Evolutionary conservation across 352 stramenopile species (phyloP).

Genomic region (Pythium aristosporum): DNA sequence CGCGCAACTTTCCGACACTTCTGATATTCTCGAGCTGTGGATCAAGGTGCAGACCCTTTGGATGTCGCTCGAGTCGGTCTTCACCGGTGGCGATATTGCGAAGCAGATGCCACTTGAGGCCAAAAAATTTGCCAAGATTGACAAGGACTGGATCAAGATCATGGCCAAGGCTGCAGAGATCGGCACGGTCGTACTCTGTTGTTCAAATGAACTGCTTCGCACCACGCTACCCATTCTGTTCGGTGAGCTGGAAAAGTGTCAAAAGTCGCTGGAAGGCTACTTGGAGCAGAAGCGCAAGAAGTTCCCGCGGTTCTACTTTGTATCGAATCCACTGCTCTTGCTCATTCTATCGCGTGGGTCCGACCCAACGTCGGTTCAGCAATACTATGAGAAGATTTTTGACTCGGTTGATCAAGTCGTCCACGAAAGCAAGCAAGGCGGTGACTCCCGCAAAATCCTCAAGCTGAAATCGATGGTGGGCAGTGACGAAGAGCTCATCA

Average conservation of each 20-base stretch:
- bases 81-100: slow-evolving; percentile 98
- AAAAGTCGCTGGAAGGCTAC: slow-evolving; percentile 98
- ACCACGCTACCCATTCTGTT: slow-evolving; percentile 97
- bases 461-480: slow-evolving; percentile 74
- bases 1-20: slow-evolving; percentile 94
- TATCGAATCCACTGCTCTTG: slow-evolving; percentile 96
- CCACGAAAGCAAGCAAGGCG: slow-evolving; percentile 97
- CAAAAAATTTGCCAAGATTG: slow-evolving; percentile 97
- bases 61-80: slow-evolving; percentile 98
- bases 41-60: slow-evolving; percentile 98
- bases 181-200: slow-evolving; percentile 93
- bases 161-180: slow-evolving; percentile 94
- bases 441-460: slow-evolving; percentile 89
- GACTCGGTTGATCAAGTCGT: slow-evolving; percentile 98
- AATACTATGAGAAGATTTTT: slow-evolving; percentile 99
- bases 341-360: slow-evolving; percentile 97
- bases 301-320: slow-evolving; percentile 99
- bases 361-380: slow-evolving; percentile 97
- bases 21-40: slow-evolving; percentile 97
- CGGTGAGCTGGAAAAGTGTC: slow-evolving; percentile 97
- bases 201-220: slow-evolving; percentile 95
- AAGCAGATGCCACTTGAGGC: slow-evolving; percentile 99
- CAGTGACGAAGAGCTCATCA: slow-evolving; percentile 74
- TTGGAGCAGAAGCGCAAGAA: slow-evolving; percentile 98
- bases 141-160: slow-evolving; percentile 99